phyloP scores from a whole-genome alignment of 73 alveolate species.

The Durusdinium trenchii region DNA sequence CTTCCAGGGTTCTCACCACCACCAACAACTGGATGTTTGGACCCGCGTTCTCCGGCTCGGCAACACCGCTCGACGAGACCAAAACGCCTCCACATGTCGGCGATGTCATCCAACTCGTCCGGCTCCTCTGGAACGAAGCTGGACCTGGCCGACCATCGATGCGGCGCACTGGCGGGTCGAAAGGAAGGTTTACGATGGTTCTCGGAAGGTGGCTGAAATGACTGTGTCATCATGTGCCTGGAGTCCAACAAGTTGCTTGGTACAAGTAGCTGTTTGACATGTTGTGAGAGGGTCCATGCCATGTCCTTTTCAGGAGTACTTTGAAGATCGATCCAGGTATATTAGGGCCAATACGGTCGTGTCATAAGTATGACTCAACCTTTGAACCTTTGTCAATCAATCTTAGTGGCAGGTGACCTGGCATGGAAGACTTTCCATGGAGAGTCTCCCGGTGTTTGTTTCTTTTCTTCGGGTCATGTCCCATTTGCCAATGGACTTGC shows the following conservation, averaged over 20 bases:
- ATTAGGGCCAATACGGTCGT: too few species aligned
- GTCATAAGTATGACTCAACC: too few species aligned
- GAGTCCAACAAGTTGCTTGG: not conserved
- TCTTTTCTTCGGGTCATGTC: too few species aligned
- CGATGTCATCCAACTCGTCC: slow-evolving; percentile 64
- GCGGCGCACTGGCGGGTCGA: not conserved
- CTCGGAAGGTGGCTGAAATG: not conserved
- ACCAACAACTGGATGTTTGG: too few species aligned
- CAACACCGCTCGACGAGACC: too few species aligned
- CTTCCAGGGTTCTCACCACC: too few species aligned
- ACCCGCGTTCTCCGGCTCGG: too few species aligned
- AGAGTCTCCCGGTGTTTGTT: too few species aligned
- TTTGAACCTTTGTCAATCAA: too few species aligned
- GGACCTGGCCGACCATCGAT: slow-evolving; percentile 52
- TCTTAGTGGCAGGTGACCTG: too few species aligned
- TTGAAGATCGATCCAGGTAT: not conserved
- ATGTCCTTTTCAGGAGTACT: not conserved
- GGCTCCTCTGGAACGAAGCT: slow-evolving; percentile 70
- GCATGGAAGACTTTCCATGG: too few species aligned
- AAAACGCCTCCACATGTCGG: slow-evolving; percentile 68
- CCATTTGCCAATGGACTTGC: too few species aligned
- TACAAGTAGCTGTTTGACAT: not conserved
- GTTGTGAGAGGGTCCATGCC: not conserved
- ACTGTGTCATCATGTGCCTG: not conserved
- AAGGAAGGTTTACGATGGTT: not conserved